Evolutionary conservation across 2,329 filamentous ascomycete genomes (phyloP).

Genomic region (Celoporthe dispersa): DNA sequence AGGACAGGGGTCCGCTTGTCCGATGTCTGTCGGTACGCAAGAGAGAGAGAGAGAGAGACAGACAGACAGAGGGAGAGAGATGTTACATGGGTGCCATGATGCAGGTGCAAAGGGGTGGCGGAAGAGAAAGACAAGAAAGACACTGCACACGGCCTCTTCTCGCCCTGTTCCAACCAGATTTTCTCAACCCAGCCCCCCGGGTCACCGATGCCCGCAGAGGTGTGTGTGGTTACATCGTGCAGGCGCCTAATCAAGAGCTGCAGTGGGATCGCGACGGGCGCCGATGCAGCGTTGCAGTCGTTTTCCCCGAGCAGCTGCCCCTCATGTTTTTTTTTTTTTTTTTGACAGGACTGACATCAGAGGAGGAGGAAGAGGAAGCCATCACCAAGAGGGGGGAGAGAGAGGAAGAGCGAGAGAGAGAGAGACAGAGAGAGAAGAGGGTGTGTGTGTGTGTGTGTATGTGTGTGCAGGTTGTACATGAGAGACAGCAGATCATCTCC

Average conservation of each 20-base stretch:
- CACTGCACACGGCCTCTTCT: not conserved
- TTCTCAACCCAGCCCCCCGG: constrained; percentile 5
- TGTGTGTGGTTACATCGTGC: constrained; percentile 5
- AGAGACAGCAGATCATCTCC: not conserved
- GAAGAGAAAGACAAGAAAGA: not conserved
- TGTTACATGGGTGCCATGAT: too few species aligned
- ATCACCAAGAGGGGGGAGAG: too few species aligned
- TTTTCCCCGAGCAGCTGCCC: not conserved
- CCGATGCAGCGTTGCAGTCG: not conserved
- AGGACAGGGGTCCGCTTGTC: not conserved
- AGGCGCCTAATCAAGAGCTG: not conserved
- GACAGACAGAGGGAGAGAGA: not conserved
- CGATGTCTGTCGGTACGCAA: not conserved
- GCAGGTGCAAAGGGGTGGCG: too few species aligned
- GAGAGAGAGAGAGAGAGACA: not conserved
- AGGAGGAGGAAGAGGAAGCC: too few species aligned
- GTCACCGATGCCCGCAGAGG: not conserved
- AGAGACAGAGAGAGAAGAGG: too few species aligned
- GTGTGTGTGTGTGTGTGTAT: not conserved
- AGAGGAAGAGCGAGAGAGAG: too few species aligned
- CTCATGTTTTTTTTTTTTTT: not conserved
- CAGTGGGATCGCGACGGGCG: not conserved
- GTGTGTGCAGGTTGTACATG: not conserved
- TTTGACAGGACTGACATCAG: not conserved
- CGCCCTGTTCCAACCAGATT: not conserved